phyloP scores from a whole-genome alignment of 176 grass and related monocot genomes.

The Melocanna baccifera region DNA sequence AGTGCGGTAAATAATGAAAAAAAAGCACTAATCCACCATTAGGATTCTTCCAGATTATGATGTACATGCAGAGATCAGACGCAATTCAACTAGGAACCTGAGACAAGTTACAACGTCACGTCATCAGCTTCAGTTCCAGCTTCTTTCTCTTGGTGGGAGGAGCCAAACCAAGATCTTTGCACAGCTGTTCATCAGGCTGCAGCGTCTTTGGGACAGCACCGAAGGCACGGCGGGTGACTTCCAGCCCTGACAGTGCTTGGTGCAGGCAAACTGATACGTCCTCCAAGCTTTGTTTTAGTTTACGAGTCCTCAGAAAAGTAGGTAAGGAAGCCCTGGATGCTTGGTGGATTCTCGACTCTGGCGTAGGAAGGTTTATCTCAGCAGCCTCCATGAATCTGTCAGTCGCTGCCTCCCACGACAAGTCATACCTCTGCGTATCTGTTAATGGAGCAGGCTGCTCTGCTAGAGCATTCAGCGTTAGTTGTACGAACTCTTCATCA shows the following conservation, averaged over 20 bases:
- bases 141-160: constrained; percentile 23
- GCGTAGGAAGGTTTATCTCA: constrained; percentile 39
- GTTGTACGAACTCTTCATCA: constrained; percentile 74
- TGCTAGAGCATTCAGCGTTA: constrained; percentile 59
- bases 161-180: constrained; percentile 65
- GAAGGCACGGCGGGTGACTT: constrained; percentile 65
- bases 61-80: constrained; percentile 2
- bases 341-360: constrained; percentile 35
- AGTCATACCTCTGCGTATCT: constrained; percentile 48
- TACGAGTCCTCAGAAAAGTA: constrained; percentile 58
- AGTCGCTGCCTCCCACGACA: constrained; percentile 95
- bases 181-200: constrained; percentile 62
- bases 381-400: constrained; percentile 67
- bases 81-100: neutral
- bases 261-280: constrained; percentile 71
- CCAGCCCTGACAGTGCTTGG: constrained; percentile 73
- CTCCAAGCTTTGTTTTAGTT: constrained; percentile 64
- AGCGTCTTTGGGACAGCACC: constrained; percentile 78
- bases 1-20: neutral
- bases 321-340: constrained; percentile 28
- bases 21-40: neutral
- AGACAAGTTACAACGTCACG: neutral
- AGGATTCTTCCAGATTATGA: neutral
- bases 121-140: constrained; percentile 36
- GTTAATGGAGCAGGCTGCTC: constrained; percentile 71